Evolutionary conservation across 345 rosid species (phyloP), one percentile per base, ranked within the genome.

Genomic region (Ceriops decandra): DNA sequence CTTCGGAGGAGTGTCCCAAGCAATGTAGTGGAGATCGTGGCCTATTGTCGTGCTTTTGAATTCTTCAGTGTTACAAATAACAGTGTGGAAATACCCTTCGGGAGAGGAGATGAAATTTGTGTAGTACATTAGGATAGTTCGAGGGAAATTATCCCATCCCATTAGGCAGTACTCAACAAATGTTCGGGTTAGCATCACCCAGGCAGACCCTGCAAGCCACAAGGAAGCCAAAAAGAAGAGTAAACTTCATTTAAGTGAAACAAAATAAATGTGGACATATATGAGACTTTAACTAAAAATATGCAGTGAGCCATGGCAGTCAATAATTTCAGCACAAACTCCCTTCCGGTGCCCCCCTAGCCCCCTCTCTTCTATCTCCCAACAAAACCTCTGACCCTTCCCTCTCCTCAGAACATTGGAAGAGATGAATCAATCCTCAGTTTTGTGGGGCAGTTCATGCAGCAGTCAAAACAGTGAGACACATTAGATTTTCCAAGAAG

Each of bases 71-170:
- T 86, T 88, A 85, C 98, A 92, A 47, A 90, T 82, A 64, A 92
- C 88, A 8, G 98, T 92, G 72, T 92, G 96, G 77, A 92, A 92
- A 72, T 92, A 92, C n/a, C 98, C 98, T 86, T 90, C 98, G 3
- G 98, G 96, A 21, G 98, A 92, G 59, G 96, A 92, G 17, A 92
- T 66, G 38, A 92, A 92, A 70, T 88, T 92, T 5, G 93, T 82
- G 70, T 92, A 90, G 71, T 92, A 90, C 98, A 90, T 85, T 35
- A 92, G 83, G 72, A 85, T 72, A 15, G 95, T 88, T 64, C 98
- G 81, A 0, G 98, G 96, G 67, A 90, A 84, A 67, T 88, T 92
- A 62, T 90, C 95, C 96, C 93, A 88, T 60, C 96, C 95, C 91
- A 92, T 87, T 68, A 92, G 88, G 72, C 91, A 87, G 72, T 92